Evolutionary conservation across 2,329 filamentous ascomycete genomes (phyloP), one percentile per base, ranked within the genome.

Genomic region (Neofusicoccum sp.): DNA sequence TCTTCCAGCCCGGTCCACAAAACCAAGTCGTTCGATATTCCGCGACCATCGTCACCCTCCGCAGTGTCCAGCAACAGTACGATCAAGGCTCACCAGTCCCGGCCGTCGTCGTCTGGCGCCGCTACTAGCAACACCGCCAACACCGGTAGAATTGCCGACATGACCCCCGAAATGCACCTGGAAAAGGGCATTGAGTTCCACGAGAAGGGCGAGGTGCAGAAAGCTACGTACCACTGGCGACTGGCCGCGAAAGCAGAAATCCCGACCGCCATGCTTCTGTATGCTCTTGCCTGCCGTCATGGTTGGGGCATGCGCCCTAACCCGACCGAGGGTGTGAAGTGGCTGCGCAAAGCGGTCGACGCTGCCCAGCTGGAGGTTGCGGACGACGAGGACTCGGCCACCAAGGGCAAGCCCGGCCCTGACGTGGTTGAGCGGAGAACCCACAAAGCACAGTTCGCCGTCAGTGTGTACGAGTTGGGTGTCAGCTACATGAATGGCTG

Each of bases 401-500:
- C 89, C 72, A 65, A 79, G 68, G 82, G 86, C 66, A 86, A 88
- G 76, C 74, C 79, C 9, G 82, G 87, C 0, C 59, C 59, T 20
- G 86, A 91, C 72, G 73, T 86, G 6, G 70, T 85, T 30, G 90
- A 93, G 73, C 85, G 86, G 66, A 95, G 93, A 75, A 89, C 90
- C 5, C 88, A 92, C 64, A 91, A 92, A 70, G 93, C 93, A 9
- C 93, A 98, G 70, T 96, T 98, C 73, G 95, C 93, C 0, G 82
- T 98, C 45, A 95, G 92, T 68, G 93, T 98, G 58, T 99, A 99
- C 68, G 95, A 99, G 77, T 82, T 99, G 26, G 95, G 95, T 3
- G 92, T 97, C 28, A 96, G 91, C 71, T 93, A 98, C 72, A 92
- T 97, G 86, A 97, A 99, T 68, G 95, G 95, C 4, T 99, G 95